Base-by-base conservation (phyloP, 305 asterid species). In the Euphrasia arctica region DNA sequence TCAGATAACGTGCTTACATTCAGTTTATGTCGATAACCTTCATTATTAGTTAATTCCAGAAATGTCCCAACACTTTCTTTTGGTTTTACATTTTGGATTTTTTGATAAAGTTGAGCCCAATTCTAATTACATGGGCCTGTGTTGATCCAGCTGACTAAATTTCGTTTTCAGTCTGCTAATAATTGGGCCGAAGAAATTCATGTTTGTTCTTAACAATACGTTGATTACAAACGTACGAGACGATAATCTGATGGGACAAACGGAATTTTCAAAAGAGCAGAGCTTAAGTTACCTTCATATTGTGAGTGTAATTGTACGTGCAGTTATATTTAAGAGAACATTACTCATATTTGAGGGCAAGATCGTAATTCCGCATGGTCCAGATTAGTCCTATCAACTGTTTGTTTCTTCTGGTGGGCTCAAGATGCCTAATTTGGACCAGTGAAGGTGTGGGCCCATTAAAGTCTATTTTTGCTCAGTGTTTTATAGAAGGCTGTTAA, bases 401-500 rank as follows among this genome's bases (percentile, higher is more conserved):
- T 31, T 45, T 48, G 14, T 32, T 32, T 27, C 11, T 2, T 14
- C 8, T 12, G 43, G 69, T 55, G 69, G 74, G 74, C 54, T 45
- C 13, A 4, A 31, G 31, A 6, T 55, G 63, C 14, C 36, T 10
- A 27, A 9, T 36, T 1, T 25, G 13, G 4, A 7, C 34, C 13
- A 42, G 47, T 28, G 15, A 51, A 34, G 42, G 42, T 34, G 42
- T 7, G 31, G 70, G 75, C 64, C 79, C 79, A 70, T 70, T 49
- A 25, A 50, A 61, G 49, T 0, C 49, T 31, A 42, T 8, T 43
- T 43, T 11, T 43, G 69, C 60, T 58, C 15, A 59, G 4, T 57
- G 9, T 62, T 65, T 61, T 66, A 42, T 3, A 18, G 63, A 71
- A 75, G 76, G 76, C 76, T 75, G 79, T 36, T 64, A 65, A 45